phyloP scores from a whole-genome alignment of 2,329 filamentous ascomycete species.

The Fusarium xylarioides region DNA sequence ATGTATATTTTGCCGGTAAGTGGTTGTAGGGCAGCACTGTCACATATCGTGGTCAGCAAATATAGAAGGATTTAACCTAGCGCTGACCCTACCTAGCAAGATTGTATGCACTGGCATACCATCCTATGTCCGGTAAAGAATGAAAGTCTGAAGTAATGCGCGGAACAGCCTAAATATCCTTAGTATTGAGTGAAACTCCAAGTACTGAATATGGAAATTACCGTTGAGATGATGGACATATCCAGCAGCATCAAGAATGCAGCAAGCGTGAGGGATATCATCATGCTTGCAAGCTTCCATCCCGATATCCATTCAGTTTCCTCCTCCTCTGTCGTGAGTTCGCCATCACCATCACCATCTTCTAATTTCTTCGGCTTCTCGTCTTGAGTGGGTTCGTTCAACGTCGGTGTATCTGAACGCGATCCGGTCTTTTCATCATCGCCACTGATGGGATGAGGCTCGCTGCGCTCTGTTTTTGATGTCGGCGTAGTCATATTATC shows the following conservation, averaged over 20 bases:
- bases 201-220: slow-evolving; percentile 31
- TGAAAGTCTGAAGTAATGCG: slow-evolving; percentile 61
- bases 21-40: slow-evolving; percentile 59
- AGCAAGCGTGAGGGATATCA: slow-evolving; percentile 52
- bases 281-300: slow-evolving; percentile 48
- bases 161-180: slow-evolving; percentile 53
- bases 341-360: slow-evolving; percentile 2
- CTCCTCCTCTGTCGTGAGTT: slow-evolving; percentile 10
- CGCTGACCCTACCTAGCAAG: slow-evolving; percentile 51
- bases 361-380: slow-evolving; percentile 4
- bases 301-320: slow-evolving; percentile 35
- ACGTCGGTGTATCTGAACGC: slow-evolving; percentile 27
- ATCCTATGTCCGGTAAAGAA: slow-evolving; percentile 62
- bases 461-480: not conserved
- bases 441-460: not conserved
- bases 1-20: slow-evolving; percentile 62
- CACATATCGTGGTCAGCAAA: slow-evolving; percentile 18
- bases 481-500: slow-evolving; percentile 3
- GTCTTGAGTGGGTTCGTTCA: slow-evolving; percentile 25
- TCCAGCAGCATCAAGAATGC: slow-evolving; percentile 61
- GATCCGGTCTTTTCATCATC: slow-evolving; percentile 12
- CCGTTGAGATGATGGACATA: slow-evolving; percentile 63
- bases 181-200: not conserved
- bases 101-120: slow-evolving; percentile 63
- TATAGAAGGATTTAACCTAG: slow-evolving; percentile 31